Base-by-base conservation (phyloP, 1,284 basidiomycete species). In the Albatrellus sp. region DNA sequence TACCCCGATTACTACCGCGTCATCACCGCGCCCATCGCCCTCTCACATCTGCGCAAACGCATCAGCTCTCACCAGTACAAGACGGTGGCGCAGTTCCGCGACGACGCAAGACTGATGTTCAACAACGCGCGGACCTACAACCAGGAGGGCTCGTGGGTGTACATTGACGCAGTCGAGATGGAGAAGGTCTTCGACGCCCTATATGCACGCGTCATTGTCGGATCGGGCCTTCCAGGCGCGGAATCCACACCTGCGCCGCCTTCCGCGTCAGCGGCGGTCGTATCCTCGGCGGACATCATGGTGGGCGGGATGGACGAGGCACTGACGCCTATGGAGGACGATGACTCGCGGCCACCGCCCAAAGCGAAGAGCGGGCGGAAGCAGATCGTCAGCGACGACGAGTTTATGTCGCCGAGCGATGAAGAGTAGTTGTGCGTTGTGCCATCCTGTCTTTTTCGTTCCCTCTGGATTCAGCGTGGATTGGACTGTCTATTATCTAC, bases 61-160 rank as follows among this genome's bases (percentile, higher is more conserved):
- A 75, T 85, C 48, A 80, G 75, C 48, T 72, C 75, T 47, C 72
- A 74, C 33, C 71, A 76, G 46, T 90, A 92, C 69, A 89, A 89
- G 64, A 79, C 68, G 37, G 78, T 92, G 37, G 66, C 75, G 31
- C 68, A 73, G 41, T 92, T 83, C 67, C 72, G 75, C 44, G 76
- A 79, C 42, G 93, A 98, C 63, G 90, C 90, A 74, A 68, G 70
- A 53, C 73, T 91, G 42, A 91, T 98, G 83, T 94, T 94, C 63
- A 73, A 77, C 59, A 98, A 98, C 58, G 93, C 94, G 4, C 77
- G 86, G 56, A 86, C 78, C 35, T 94, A 91, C 67, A 89, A 93
- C 62, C 79, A 82, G 58, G 86, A 89, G 62, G 85, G 80, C 2
- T 90, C 88, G 0, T 86, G 89, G 82, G 92, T 98, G 28, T 96